Percentiles rank a stretch among this genome's conserved stretches.
Conservation (phyloP, 176 grass and related monocot species). For the Ensete glaucum region DNA sequence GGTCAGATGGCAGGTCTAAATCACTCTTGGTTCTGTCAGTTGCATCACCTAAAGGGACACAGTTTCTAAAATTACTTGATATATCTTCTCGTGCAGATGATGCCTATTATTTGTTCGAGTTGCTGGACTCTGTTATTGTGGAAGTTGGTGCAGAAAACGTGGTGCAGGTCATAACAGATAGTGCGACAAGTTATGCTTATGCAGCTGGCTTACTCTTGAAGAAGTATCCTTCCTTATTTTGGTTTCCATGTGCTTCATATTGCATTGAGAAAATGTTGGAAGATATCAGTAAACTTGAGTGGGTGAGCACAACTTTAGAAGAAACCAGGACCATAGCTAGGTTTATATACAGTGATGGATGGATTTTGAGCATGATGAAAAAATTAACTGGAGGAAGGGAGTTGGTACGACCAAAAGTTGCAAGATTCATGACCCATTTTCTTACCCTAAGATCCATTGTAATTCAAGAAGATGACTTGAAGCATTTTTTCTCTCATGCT, state of each 20-base stretch:
- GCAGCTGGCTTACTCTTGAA: slow-evolving; percentile 7
- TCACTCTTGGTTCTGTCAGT: slow-evolving; percentile 22
- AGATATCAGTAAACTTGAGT: slow-evolving; percentile 22
- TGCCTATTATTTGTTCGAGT: slow-evolving; percentile 18
- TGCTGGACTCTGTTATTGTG: slow-evolving; percentile 20
- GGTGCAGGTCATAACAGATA: slow-evolving; percentile 22
- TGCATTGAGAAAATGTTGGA: slow-evolving; percentile 25
- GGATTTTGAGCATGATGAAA: slow-evolving; percentile 13
- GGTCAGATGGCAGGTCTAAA: slow-evolving; percentile 23
- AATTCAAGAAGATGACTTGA: slow-evolving; percentile 21
- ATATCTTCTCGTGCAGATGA: slow-evolving; percentile 23
- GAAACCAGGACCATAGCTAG: slow-evolving; percentile 9
- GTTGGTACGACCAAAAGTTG: slow-evolving; percentile 1
- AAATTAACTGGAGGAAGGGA: slow-evolving; percentile 14
- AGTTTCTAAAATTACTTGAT: slow-evolving; percentile 17
- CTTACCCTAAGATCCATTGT: slow-evolving; percentile 19
- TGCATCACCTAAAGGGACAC: slow-evolving; percentile 17
- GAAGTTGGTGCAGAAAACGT: slow-evolving; percentile 22
- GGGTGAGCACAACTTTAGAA: slow-evolving; percentile 10
- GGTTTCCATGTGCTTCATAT: slow-evolving; percentile 22
- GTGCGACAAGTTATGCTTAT: slow-evolving; percentile 10
- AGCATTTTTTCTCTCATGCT: slow-evolving; percentile 15
- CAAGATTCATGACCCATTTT: slow-evolving; percentile 18
- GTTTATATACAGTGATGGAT: slow-evolving; percentile 12
- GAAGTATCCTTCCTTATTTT: slow-evolving; percentile 25